Percentiles rank a stretch among this genome's conserved stretches.
These are phyloP conservation scores for Thielaviopsis musarum DNA, from an alignment of 2,329 filamentous ascomycete genomes.

Conservation along the genomic window DNA sequence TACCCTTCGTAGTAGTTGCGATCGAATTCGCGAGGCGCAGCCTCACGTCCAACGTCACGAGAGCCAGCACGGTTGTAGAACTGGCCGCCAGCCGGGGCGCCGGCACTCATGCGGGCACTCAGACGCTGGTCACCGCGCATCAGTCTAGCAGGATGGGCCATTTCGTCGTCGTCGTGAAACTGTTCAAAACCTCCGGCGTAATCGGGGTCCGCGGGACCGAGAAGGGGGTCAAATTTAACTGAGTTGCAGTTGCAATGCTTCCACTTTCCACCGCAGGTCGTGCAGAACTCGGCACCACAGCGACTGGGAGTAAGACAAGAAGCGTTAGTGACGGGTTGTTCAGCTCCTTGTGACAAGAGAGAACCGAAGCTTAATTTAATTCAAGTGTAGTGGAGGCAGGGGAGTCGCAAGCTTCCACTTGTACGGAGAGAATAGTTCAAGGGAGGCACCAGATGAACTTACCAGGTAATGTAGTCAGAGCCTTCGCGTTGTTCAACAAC, in stretches of 20 bases:
- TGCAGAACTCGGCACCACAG: slow-evolving; percentile 74
- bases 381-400: neutral
- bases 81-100: slow-evolving; percentile 1
- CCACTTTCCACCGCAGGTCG: slow-evolving; percentile 69
- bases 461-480: slow-evolving; percentile 82
- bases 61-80: slow-evolving; percentile 6
- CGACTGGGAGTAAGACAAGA: slow-evolving; percentile 28
- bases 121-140: slow-evolving; percentile 8
- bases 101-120: slow-evolving; percentile 6
- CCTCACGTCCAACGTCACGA: slow-evolving; percentile 5
- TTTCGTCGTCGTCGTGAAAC: slow-evolving; percentile 3
- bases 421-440: neutral
- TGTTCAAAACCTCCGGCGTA: neutral
- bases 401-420: neutral
- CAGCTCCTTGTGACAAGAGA: slow-evolving; percentile 7
- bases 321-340: slow-evolving; percentile 15
- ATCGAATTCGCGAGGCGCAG: slow-evolving; percentile 4
- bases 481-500: slow-evolving; percentile 69
- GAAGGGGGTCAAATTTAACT: slow-evolving; percentile 45
- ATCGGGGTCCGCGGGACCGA: slow-evolving; percentile 13
- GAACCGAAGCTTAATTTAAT: neutral
- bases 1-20: slow-evolving; percentile 9
- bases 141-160: slow-evolving; percentile 7
- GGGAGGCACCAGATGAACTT: slow-evolving; percentile 19
- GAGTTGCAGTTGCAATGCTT: slow-evolving; percentile 69